phyloP scores from a whole-genome alignment of 2,329 filamentous ascomycete species.

The Leptographium flavum region DNA sequence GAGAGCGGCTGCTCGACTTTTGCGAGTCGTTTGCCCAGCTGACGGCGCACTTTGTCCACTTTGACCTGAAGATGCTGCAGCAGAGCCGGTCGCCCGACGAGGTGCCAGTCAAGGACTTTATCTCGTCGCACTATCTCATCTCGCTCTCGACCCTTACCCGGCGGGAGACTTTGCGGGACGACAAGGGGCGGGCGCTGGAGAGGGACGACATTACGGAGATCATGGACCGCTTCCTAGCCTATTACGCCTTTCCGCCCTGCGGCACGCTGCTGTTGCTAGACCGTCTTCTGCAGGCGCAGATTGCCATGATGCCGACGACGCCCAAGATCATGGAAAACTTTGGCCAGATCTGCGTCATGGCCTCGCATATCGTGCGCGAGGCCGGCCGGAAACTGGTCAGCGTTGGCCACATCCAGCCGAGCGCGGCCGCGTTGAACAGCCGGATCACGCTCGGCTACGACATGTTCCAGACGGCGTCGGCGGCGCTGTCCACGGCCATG shows the following conservation, averaged over 20 bases:
- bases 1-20: conserved; percentile 21
- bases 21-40: conserved; percentile 31
- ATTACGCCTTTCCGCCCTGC: conserved; percentile 15
- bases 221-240: conserved; percentile 28
- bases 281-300: conserved; percentile 26
- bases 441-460: conserved; percentile 16
- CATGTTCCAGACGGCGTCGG: conserved; percentile 28
- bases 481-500: conserved; percentile 29
- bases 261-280: conserved; percentile 29
- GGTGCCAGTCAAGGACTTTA: conserved; percentile 22
- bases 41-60: conserved; percentile 33
- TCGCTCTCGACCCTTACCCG: conserved; percentile 25
- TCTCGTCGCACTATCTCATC: conserved; percentile 30
- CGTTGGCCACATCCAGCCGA: conserved; percentile 2
- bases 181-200: conserved; percentile 16
- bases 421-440: conserved; percentile 3
- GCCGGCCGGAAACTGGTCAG: conserved; percentile 12
- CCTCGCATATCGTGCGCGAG: conserved; percentile 20
- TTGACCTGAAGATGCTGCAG: conserved; percentile 29
- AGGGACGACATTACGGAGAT: conserved; percentile 22
- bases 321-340: conserved; percentile 34
- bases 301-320: conserved; percentile 25
- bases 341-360: conserved; percentile 21
- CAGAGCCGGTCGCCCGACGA: conserved; percentile 14
- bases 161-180: conserved; percentile 5